Conservation (phyloP, 768 basidiomycete genomes). For the Dentipellis fragilis region DNA sequence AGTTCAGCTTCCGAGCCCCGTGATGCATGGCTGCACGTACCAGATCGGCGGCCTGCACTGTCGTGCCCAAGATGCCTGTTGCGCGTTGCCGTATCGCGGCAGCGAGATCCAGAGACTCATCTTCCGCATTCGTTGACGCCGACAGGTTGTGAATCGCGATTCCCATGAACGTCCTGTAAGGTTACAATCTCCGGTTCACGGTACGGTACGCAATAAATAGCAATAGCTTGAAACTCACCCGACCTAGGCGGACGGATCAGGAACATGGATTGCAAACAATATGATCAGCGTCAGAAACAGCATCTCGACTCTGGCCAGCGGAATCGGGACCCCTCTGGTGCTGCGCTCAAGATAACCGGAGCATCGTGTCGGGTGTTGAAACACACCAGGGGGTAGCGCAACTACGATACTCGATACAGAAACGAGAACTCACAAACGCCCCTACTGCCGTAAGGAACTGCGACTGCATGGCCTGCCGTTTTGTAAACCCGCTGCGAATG, state of each 20-base stretch:
- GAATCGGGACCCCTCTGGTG: neutral
- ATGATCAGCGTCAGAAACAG: neutral
- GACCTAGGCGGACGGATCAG: constrained; percentile 14
- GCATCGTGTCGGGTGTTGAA: neutral
- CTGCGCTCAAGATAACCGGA: neutral
- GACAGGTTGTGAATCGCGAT: constrained; percentile 76
- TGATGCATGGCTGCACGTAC: constrained; percentile 34
- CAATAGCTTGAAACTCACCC: constrained; percentile 13
- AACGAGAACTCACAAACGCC: constrained; percentile 61
- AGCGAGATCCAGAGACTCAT: constrained; percentile 48
- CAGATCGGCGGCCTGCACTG: constrained; percentile 67
- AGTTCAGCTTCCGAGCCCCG: constrained; percentile 8
- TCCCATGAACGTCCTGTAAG: constrained; percentile 70
- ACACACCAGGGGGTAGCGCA: neutral
- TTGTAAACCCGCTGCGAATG: constrained; percentile 82
- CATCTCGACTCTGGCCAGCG: neutral
- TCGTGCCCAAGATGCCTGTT: constrained; percentile 75
- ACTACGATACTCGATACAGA: too few relatives aligned
- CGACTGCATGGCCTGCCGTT: constrained; percentile 86
- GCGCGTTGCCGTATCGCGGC: constrained; percentile 71
- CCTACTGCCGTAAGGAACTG: constrained; percentile 89
- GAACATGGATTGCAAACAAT: neutral
- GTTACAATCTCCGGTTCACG: neutral
- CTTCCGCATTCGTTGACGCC: constrained; percentile 30
- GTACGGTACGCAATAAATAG: neutral